Conservation (phyloP, 148 eudicot genomes). For the Vaccinium macrocarpon region DNA sequence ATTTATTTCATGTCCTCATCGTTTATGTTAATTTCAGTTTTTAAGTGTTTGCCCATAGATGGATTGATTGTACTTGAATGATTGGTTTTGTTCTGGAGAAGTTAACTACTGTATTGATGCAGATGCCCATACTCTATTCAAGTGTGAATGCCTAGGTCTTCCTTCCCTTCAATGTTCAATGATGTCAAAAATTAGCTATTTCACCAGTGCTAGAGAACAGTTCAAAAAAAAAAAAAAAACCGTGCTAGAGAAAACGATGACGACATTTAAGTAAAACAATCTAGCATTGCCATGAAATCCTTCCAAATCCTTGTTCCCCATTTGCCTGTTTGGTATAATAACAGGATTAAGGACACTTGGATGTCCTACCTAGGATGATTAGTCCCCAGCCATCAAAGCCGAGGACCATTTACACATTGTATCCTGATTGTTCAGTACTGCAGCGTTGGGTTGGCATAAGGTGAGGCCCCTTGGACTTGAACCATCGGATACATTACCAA, state of each 20-base stretch:
- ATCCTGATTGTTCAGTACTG: neutral
- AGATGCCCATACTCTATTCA: neutral
- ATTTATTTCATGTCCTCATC: neutral
- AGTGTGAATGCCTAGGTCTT: neutral
- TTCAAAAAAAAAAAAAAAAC: too few species aligned
- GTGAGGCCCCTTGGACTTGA: neutral
- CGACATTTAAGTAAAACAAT: neutral
- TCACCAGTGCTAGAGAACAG: neutral
- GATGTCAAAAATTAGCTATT: neutral
- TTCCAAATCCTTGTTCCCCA: neutral
- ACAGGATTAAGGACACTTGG: neutral
- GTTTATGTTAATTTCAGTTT: neutral
- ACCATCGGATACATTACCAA: neutral
- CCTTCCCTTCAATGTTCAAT: neutral
- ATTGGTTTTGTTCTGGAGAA: neutral
- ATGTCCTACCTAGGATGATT: neutral
- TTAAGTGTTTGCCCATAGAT: neutral
- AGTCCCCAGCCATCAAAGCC: neutral
- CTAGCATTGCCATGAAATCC: slow-evolving; percentile 3
- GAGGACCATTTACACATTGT: neutral
- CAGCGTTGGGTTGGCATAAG: neutral
- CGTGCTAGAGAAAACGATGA: neutral
- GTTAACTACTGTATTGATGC: neutral
- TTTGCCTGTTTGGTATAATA: neutral
- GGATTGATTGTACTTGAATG: neutral